Evolutionary conservation across 768 basidiomycete genomes (phyloP).

Genomic region (Agaricus bisporus): DNA sequence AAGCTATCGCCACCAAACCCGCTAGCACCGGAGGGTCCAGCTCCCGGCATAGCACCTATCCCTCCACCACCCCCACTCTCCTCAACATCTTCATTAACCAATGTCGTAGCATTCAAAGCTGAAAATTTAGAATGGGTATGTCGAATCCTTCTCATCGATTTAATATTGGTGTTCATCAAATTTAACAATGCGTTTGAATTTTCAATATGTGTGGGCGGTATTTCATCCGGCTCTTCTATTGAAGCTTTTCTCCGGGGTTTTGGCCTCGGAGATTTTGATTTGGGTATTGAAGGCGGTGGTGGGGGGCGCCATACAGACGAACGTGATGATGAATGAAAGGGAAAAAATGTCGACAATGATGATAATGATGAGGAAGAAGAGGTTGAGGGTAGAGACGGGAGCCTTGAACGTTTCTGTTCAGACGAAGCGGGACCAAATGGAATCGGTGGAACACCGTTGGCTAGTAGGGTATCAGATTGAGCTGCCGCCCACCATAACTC

Average conservation of each 20-base stretch:
- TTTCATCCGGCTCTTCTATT: not conserved
- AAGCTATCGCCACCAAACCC: conserved; percentile 15
- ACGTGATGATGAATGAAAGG: not conserved
- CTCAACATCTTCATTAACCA: conserved; percentile 30
- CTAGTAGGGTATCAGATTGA: conserved; percentile 53
- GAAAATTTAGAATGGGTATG: conserved; percentile 69
- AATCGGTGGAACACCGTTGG: conserved; percentile 57
- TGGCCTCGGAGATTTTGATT: conserved; percentile 6
- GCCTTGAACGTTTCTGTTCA: conserved; percentile 7
- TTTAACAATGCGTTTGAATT: conserved; percentile 48
- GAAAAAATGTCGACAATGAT: not conserved
- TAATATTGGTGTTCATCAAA: conserved; percentile 73
- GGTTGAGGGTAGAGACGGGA: not conserved
- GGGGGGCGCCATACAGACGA: not conserved
- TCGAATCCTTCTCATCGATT: conserved; percentile 65
- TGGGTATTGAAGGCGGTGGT: not conserved
- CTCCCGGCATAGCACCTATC: not conserved
- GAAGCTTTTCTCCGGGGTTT: conserved; percentile 11
- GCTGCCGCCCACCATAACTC: conserved; percentile 76
- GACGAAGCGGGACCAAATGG: conserved; percentile 34
- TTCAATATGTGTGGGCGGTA: conserved; percentile 11
- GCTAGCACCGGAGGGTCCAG: conserved; percentile 8
- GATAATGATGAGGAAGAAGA: not conserved
- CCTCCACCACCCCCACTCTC: conserved; percentile 23
- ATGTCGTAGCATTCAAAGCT: conserved; percentile 37